Evolutionary conservation across 805 yeast species (phyloP).

Genomic region (Wickerhamiella cacticola): DNA sequence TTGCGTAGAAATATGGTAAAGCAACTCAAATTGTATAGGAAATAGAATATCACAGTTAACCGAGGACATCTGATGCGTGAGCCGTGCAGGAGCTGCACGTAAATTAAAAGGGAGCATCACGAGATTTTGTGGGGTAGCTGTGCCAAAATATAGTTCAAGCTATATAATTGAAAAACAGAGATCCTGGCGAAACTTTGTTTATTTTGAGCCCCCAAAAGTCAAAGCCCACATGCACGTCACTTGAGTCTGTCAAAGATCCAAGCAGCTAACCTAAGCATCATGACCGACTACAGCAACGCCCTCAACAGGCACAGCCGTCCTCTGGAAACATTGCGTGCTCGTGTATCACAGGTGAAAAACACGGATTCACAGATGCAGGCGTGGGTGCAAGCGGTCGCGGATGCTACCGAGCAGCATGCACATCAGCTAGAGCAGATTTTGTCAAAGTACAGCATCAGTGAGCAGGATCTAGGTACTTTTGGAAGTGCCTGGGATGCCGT

Average conservation of each 20-base stretch:
- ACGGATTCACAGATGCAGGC: conserved; percentile 50
- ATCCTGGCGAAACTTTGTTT: no score
- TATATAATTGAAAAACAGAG: no score
- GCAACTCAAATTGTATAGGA: background rate
- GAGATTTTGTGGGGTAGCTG: background rate
- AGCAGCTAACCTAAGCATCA: conserved; percentile 8
- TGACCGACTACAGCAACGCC: conserved; percentile 20
- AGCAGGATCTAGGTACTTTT: conserved; percentile 23
- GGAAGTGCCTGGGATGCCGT: conserved; percentile 25
- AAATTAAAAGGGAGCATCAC: background rate
- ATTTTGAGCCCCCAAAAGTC: no score
- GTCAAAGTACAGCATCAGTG: conserved; percentile 16
- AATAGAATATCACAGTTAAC: background rate
- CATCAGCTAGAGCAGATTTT: conserved; percentile 33
- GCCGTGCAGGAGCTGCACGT: background rate
- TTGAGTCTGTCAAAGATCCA: no score
- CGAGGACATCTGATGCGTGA: background rate
- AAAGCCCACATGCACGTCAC: no score
- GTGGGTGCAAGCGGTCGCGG: conserved; percentile 45
- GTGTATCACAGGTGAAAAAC: conserved; percentile 42
- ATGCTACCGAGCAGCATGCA: conserved; percentile 38
- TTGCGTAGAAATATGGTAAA: no score
- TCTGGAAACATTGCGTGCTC: conserved; percentile 45
- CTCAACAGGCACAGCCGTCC: conserved; percentile 33
- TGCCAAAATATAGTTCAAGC: no score